Base-by-base conservation (phyloP, 306 rosid species). In the Begonia loranthoides region DNA sequence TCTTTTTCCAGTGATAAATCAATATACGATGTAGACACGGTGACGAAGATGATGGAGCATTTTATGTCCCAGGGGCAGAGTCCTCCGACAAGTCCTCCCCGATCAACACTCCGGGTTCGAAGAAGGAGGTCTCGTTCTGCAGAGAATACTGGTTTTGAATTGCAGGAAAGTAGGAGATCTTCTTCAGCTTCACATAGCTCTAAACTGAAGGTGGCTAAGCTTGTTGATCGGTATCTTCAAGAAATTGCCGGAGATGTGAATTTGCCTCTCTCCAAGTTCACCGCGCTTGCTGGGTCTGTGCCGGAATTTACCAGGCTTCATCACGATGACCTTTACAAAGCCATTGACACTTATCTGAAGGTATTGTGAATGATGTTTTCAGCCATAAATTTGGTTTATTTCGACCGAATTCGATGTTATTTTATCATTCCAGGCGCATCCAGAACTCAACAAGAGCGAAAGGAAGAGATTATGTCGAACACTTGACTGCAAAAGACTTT, bases 401-500 rank as follows among this genome's bases (percentile, higher is more conserved):
- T 5, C 1, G 36, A 28, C 8, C 36, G 9, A 28, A 28, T 28
- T 28, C 5, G 36, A 7, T 4, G 36, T 3, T 28, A 4, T 28
- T 28, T 28, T 7, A 28, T 28, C 8, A 28, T 28, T 28, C 36
- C 79, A 90, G 99, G 92, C 95, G n/a, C 95, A 90, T 69, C 94
- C 99, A 13, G 74, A 87, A 15, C 82, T 90, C 4, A 76, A 95
- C 10, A 95, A 90, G 77, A 87, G 80, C 8, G 99, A 90, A 71
- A 85, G 99, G 70, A 90, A 90, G 68, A 65, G 94, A 55, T 80
- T 90, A 12, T 86, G 95, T 71, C 81, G 99, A 4, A 87, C 83
- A 60, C 82, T 90, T 92, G 95, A 90, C 24, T 90, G 99, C 63
- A 94, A 86, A 64, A 90, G 86, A 66, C 92, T 90, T 38, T 90